Conservation (phyloP, 1,284 basidiomycete genomes). For the Cryptococcus sp. region DNA sequence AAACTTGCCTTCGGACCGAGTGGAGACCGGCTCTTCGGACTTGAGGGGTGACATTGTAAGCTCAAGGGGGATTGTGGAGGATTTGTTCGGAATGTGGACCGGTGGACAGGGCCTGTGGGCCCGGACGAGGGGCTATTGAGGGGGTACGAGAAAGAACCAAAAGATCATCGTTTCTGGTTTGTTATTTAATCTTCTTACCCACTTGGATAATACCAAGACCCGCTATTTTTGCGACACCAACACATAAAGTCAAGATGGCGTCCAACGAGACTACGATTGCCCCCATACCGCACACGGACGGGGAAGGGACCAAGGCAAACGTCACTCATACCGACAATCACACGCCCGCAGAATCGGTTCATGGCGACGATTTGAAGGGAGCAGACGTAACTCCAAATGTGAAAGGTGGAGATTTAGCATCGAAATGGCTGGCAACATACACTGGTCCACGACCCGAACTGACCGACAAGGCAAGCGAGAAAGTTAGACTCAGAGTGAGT, state of each 20-base stretch:
- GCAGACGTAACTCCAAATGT: not conserved
- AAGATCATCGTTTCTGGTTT: not conserved
- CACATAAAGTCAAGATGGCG: not conserved
- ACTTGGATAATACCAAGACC: no score
- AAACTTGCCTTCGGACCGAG: no score
- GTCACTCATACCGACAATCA: not conserved
- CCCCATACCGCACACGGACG: not conserved
- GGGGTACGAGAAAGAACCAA: not conserved
- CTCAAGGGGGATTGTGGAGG: no score
- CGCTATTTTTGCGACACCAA: no score
- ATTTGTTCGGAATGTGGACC: not conserved
- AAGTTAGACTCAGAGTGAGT: constrained; percentile 1
- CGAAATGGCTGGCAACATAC: constrained; percentile 2
- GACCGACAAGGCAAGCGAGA: not conserved
- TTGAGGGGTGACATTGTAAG: no score
- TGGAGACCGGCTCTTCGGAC: no score
- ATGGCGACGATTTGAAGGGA: not conserved
- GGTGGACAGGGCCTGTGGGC: not conserved
- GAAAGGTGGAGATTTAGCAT: not conserved
- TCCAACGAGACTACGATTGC: not conserved
- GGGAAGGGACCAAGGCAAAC: not conserved
- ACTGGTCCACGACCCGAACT: constrained; percentile 1
- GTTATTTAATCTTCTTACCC: not conserved
- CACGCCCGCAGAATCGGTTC: not conserved
- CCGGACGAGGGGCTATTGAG: not conserved